phyloP scores from a whole-genome alignment of 2,329 filamentous ascomycete species.

The Phoma sp. region DNA sequence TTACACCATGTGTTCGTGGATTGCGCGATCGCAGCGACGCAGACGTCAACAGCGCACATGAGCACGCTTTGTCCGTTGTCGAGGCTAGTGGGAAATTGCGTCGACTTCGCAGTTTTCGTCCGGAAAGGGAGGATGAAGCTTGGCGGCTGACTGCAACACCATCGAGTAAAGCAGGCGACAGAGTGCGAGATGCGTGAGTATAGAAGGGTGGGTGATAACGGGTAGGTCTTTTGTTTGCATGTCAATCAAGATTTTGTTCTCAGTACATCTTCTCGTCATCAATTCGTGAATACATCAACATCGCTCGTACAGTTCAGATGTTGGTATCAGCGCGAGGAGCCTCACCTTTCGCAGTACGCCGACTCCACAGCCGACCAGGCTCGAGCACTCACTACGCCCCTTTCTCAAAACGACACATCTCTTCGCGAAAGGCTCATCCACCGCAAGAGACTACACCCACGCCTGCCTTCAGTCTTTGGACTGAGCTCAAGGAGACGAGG shows the following conservation, averaged over 20 bases:
- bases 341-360: slow-evolving; percentile 10
- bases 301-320: slow-evolving; percentile 2
- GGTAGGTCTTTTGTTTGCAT: background rate
- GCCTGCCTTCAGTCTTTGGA: slow-evolving; percentile 22
- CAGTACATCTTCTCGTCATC: background rate
- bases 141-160: slow-evolving; percentile 23
- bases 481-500: slow-evolving; percentile 19
- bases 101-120: slow-evolving; percentile 32
- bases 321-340: slow-evolving; percentile 16
- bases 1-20: slow-evolving; percentile 20
- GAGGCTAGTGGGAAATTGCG: slow-evolving; percentile 31
- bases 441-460: background rate
- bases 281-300: background rate
- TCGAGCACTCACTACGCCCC: background rate
- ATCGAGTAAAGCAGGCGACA: slow-evolving; percentile 10
- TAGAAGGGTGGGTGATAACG: slow-evolving; percentile 4
- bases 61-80: slow-evolving; percentile 2
- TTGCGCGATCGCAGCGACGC: slow-evolving; percentile 4
- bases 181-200: slow-evolving; percentile 12
- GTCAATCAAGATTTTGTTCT: background rate
- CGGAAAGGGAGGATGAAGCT: slow-evolving; percentile 29
- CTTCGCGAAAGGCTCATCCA: background rate
- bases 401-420: background rate
- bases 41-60: slow-evolving; percentile 27
- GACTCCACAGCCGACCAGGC: slow-evolving; percentile 8